Evolutionary conservation across 495 filamentous ascomycete species (phyloP).

Genomic region (Aspergillus egyptiacus): DNA sequence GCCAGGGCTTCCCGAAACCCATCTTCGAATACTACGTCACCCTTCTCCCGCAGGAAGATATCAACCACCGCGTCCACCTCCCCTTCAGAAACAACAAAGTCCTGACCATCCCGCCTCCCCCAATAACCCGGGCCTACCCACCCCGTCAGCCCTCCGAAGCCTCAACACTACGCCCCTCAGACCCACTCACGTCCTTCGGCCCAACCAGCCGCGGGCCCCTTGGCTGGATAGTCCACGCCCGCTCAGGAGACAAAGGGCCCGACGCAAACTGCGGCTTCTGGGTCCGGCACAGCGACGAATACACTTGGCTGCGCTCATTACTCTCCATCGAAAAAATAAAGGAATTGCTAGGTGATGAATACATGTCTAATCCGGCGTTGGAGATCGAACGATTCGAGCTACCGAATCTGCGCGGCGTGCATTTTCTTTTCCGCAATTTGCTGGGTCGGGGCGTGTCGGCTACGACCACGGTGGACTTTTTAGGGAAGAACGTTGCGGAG

Average conservation of each 20-base stretch:
- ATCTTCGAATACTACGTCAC: conserved; percentile 41
- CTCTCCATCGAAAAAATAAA: conserved; percentile 35
- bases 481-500: conserved; percentile 55
- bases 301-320: conserved; percentile 44
- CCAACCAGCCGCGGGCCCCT: conserved; percentile 38
- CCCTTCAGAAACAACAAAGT: conserved; percentile 30
- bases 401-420: conserved; percentile 37
- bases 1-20: conserved; percentile 32
- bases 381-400: conserved; percentile 50
- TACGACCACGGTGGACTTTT: conserved; percentile 44
- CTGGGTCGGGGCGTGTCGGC: conserved; percentile 50
- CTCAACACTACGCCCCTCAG: conserved; percentile 15
- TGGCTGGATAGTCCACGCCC: conserved; percentile 43
- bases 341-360: conserved; percentile 37
- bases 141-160: conserved; percentile 25
- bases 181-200: conserved; percentile 26
- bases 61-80: conserved; percentile 35
- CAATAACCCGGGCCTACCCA: conserved; percentile 27
- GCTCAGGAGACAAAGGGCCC: conserved; percentile 49
- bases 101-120: conserved; percentile 31
- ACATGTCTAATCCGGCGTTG: conserved; percentile 30
- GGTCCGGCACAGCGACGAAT: conserved; percentile 45
- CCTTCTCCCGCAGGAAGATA: conserved; percentile 33
- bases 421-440: conserved; percentile 51
- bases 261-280: conserved; percentile 52